Conservation (phyloP, 2,329 filamentous ascomycete genomes). For the Didymella pomorum region DNA sequence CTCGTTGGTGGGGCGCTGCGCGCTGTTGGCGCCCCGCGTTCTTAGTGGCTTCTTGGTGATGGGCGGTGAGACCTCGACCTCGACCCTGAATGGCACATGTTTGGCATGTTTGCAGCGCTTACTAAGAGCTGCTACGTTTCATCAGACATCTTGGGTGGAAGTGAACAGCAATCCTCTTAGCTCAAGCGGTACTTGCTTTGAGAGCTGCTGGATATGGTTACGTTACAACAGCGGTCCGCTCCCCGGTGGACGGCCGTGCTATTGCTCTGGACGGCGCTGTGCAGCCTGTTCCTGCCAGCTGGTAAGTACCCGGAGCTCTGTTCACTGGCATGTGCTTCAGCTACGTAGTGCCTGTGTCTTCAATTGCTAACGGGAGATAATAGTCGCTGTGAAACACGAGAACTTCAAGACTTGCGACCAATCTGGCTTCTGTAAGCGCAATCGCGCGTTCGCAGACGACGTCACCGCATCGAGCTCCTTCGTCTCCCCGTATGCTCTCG, state of each 20-base stretch:
- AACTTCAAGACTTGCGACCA: conserved; percentile 98
- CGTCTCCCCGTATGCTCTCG: conserved; percentile 81
- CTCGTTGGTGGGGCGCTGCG: conserved; percentile 37
- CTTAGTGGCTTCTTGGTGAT: conserved; percentile 4
- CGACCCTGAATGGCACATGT: neutral
- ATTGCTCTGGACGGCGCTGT: conserved; percentile 45
- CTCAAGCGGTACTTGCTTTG: conserved; percentile 27
- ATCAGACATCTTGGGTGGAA: conserved; percentile 18
- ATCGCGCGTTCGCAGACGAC: conserved; percentile 85
- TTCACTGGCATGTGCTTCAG: conserved; percentile 1
- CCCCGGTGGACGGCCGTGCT: conserved; percentile 67
- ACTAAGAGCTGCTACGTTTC: conserved; percentile 21
- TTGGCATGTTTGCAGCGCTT: conserved; percentile 20
- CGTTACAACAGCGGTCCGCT: conserved; percentile 52
- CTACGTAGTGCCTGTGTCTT: neutral
- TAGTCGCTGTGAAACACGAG: conserved; percentile 89
- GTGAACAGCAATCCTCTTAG: conserved; percentile 11
- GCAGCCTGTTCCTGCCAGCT: conserved; percentile 47
- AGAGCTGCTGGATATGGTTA: conserved; percentile 42
- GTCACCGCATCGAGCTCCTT: conserved; percentile 73
- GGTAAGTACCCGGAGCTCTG: conserved; percentile 41
- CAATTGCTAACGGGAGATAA: conserved; percentile 15
- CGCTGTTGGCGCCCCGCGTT: conserved; percentile 22
- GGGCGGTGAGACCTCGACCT: conserved; percentile 1
- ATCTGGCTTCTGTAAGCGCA: conserved; percentile 96